Base-by-base conservation (phyloP, 2,329 filamentous ascomycete genomes). In the Alternaria dauci region DNA sequence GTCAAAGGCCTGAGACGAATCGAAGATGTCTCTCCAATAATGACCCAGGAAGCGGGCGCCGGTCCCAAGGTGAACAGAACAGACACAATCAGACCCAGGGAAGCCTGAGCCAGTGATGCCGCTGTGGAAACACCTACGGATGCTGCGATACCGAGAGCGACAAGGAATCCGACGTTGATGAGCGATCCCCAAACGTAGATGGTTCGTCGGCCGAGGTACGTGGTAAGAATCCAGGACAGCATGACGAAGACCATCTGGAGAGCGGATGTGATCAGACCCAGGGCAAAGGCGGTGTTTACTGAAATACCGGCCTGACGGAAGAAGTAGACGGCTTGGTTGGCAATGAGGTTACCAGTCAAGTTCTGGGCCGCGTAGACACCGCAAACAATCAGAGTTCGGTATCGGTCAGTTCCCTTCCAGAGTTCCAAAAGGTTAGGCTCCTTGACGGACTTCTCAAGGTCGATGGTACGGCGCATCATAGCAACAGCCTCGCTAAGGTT, bases 11-110 rank as follows among this genome's bases (percentile, higher is more conserved):
- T 76, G 30, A 90, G 87, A 62, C 88, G 87, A 55, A 90, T 84
- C 52, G 88, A 80, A 0, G 88, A 89, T 2, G 88, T 90, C 76
- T 90, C 88, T 67, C 85, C 87, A 47, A 90, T 90, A 66, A 90
- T 88, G 78, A 87, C 85, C 84, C 85, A 90, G 9, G 88, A 89
- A 41, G 86, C 85, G 47, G 88, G 88, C 2, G 86, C 88, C 26
- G 86, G 87, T 66, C 86, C 87, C 16, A 88, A 75, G 42, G 84
- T 85, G 79, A 89, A 91, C 32, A 89, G 77, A 57, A 91, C 85
- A 28, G 88, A 90, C 70, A 90, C 81, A 67, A 90, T 87, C 53
- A 90, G 79, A 64, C 88, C 88, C 25, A 90, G 79, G 8, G 84
- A 86, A 8, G 88, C 88, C 74, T 88, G 86, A 2, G 88, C 87